Evolutionary conservation across 768 basidiomycete genomes (phyloP).

Genomic region (Pholiota conissans): DNA sequence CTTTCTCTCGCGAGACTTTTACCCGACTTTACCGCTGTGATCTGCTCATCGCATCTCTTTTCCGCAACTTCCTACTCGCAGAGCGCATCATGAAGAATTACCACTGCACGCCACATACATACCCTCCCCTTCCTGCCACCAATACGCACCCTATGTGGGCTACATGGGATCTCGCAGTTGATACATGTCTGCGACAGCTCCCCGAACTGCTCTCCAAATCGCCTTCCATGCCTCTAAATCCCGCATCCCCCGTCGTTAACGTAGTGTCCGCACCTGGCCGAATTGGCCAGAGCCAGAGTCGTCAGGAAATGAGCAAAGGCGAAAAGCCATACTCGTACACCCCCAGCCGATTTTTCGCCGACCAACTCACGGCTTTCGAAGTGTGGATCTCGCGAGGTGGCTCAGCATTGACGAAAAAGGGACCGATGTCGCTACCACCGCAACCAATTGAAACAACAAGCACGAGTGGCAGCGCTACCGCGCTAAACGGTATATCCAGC

Average conservation of each 20-base stretch:
- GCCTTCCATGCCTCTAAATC: slow-evolving; percentile 19
- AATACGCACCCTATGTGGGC: slow-evolving; percentile 97
- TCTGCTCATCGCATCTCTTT: slow-evolving; percentile 91
- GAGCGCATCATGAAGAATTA: slow-evolving; percentile 98
- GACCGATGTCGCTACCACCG: slow-evolving; percentile 69
- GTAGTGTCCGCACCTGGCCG: slow-evolving; percentile 39
- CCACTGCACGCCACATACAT: slow-evolving; percentile 93
- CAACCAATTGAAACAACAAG: slow-evolving; percentile 8
- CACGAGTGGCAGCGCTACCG: not conserved
- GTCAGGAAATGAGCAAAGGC: slow-evolving; percentile 2
- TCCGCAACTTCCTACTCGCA: slow-evolving; percentile 95
- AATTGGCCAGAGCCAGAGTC: slow-evolving; percentile 33
- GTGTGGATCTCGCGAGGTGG: slow-evolving; percentile 97
- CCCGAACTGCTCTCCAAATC: slow-evolving; percentile 68
- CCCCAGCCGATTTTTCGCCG: slow-evolving; percentile 91
- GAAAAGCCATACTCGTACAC: slow-evolving; percentile 69
- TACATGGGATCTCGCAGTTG: slow-evolving; percentile 97
- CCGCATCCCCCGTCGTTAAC: slow-evolving; percentile 16
- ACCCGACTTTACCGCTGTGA: slow-evolving; percentile 94
- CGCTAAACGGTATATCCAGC: not conserved
- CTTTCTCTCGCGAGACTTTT: slow-evolving; percentile 91
- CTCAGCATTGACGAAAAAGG: slow-evolving; percentile 75
- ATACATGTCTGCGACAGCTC: slow-evolving; percentile 91
- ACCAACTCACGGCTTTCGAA: slow-evolving; percentile 96
- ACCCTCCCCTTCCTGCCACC: slow-evolving; percentile 90